These are phyloP conservation scores for Yarrowia sp. DNA, from an alignment of 805 yeast species.

Conservation along the genomic window DNA sequence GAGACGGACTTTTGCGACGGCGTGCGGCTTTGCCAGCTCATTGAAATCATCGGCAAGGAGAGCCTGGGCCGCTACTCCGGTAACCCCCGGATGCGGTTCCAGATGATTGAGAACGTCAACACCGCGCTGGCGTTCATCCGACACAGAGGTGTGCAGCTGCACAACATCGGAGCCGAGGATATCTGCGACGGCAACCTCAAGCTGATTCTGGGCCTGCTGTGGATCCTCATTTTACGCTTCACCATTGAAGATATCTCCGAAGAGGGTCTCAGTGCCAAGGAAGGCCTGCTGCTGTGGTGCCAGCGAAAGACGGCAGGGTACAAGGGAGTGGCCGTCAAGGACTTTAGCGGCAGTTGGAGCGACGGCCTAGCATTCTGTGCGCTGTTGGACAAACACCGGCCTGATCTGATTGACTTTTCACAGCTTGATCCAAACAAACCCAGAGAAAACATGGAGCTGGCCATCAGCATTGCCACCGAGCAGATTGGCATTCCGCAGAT, in stretches of 20 bases:
- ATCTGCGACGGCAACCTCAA: slow-evolving; percentile 94
- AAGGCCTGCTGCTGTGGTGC: slow-evolving; percentile 61
- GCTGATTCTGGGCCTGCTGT: slow-evolving; percentile 85
- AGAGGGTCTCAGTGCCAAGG: slow-evolving; percentile 54
- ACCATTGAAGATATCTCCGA: slow-evolving; percentile 52
- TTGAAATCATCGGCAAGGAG: slow-evolving; percentile 51
- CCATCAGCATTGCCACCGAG: slow-evolving; percentile 55
- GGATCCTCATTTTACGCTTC: slow-evolving; percentile 59
- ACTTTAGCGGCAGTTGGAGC: slow-evolving; percentile 65
- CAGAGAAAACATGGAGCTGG: slow-evolving; percentile 50
- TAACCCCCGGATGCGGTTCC: slow-evolving; percentile 50
- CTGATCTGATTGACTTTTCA: slow-evolving; percentile 53
- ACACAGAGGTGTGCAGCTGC: slow-evolving; percentile 50
- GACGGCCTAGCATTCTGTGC: slow-evolving; percentile 59
- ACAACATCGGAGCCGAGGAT: slow-evolving; percentile 70
- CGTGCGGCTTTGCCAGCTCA: slow-evolving; percentile 50
- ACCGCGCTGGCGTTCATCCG: slow-evolving; percentile 51
- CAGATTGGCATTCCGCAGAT: slow-evolving; percentile 59
- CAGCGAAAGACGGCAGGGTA: slow-evolving; percentile 55
- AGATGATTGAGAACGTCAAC: slow-evolving; percentile 52
- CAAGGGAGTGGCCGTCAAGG: slow-evolving; percentile 52
- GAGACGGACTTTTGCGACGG: slow-evolving; percentile 49
- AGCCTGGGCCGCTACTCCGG: slow-evolving; percentile 49
- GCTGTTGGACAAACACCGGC: slow-evolving; percentile 54
- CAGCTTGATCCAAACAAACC: slow-evolving; percentile 47